These are phyloP conservation scores for Saccharomycopsis lassenensis DNA, from an alignment of 805 yeast species.

Conservation along the genomic window DNA sequence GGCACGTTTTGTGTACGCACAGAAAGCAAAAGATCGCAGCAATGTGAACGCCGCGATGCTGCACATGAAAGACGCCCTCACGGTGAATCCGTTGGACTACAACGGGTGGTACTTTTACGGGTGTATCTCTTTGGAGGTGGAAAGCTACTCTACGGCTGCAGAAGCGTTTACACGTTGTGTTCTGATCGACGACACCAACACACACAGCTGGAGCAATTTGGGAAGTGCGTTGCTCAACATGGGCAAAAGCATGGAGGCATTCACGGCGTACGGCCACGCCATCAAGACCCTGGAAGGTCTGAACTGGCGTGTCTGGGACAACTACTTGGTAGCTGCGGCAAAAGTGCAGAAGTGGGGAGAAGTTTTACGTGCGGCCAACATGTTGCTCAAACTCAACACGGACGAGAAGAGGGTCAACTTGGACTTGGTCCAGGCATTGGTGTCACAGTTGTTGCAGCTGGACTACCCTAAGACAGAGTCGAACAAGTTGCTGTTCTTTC, in stretches of 20 bases:
- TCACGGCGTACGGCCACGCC: conserved; percentile 76
- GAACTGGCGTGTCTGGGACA: conserved; percentile 89
- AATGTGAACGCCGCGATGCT: conserved; percentile 45
- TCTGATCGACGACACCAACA: conserved; percentile 66
- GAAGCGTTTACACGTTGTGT: conserved; percentile 91
- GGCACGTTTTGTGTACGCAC: conserved; percentile 58
- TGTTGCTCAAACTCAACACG: conserved; percentile 47
- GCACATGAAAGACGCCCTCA: conserved; percentile 66
- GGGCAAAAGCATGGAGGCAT: conserved; percentile 65
- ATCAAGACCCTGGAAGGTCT: conserved; percentile 54
- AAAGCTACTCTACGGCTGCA: conserved; percentile 65
- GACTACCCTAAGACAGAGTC: conserved; percentile 32
- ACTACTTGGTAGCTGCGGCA: conserved; percentile 71
- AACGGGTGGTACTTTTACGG: conserved; percentile 92
- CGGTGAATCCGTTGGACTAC: conserved; percentile 59
- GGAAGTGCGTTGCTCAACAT: conserved; percentile 64
- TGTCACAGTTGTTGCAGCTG: conserved; percentile 46
- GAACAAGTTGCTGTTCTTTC: conserved; percentile 45
- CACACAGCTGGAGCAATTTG: conserved; percentile 85
- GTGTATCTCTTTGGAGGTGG: conserved; percentile 70
- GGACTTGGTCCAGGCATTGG: conserved; percentile 64
- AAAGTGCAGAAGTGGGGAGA: conserved; percentile 83
- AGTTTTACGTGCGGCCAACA: conserved; percentile 63
- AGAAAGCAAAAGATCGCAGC: conserved; percentile 46
- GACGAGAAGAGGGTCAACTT: conserved; percentile 59